Base-by-base conservation (phyloP, 495 filamentous ascomycete species). In the Penicillium taxi region DNA sequence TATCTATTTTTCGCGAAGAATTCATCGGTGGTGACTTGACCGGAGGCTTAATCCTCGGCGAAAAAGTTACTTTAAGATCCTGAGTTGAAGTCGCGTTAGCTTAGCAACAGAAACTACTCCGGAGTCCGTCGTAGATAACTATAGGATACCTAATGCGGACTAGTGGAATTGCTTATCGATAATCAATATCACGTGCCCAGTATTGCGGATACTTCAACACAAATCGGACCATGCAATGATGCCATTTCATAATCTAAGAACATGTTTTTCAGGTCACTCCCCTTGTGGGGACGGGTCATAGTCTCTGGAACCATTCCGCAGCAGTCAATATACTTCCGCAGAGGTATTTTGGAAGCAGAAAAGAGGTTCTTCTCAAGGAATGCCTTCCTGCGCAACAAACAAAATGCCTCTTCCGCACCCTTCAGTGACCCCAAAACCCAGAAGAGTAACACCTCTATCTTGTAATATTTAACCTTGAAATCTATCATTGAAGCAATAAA, bases 401-500 rank as follows among this genome's bases (percentile, higher is more conserved):
- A 59, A 24, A 47, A 57, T 49, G 42, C 45, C 24, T 49, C 55
- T 31, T 44, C 61, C 4, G 51, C 60, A 13, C 62, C 62, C 6
- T 68, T 64, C 39, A 61, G 61, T 44, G 59, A 60, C 18, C 53
- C 59, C n/a, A 55, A 64, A 36, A 59, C 64, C 32, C 53, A 62
- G 27, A 51, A 67, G 35, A 56, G 63, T 29, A 68, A 70, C 55
- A 45, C 58, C 6, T 68, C 66, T 42, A 65, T 63, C 8, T 48
- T 68, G 66, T 70, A 48, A 52, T 50, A 32, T 32, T n/a, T n/a
- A n/a, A n/a, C n/a, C n/a, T n/a, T 8, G 3, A 4, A 7, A 1
- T 25, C 42, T 5, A 14, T 2, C 1, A 20, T 26, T n/a, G n/a
- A n/a, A 5, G 15, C 26, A 5, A 17, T 9, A 1, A 21, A 15